These are phyloP conservation scores for Corniculantispora saksenae DNA, from an alignment of 2,329 filamentous ascomycete species.

Conservation along the genomic window DNA sequence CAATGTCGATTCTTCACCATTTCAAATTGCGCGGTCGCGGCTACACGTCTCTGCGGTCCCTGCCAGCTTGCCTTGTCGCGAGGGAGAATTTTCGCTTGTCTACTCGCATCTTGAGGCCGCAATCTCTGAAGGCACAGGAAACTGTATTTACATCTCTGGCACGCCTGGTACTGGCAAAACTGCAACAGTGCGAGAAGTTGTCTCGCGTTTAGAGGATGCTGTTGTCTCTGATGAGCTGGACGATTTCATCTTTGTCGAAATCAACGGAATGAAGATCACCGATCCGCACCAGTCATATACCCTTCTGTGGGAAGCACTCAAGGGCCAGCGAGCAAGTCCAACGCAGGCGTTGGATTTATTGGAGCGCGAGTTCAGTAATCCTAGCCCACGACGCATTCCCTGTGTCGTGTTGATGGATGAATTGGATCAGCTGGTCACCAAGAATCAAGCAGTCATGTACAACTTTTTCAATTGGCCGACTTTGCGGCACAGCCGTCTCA, in stretches of 20 bases:
- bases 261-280: conserved; percentile 99
- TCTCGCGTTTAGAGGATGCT: conserved; percentile 83
- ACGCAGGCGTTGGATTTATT: conserved; percentile 88
- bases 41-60: conserved; percentile 95
- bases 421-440: conserved; percentile 94
- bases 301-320: conserved; percentile 91
- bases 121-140: conserved; percentile 88
- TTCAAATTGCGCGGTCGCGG: conserved; percentile 83
- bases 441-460: conserved; percentile 99
- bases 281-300: conserved; percentile 97
- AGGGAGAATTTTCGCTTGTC: conserved; percentile 86
- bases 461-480: conserved; percentile 99
- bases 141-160: conserved; percentile 99
- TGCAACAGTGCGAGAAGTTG: conserved; percentile 92
- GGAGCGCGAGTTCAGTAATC: conserved; percentile 89
- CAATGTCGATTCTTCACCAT: conserved; percentile 78
- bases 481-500: conserved; percentile 84
- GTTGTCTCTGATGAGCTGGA: conserved; percentile 90
- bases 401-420: conserved; percentile 99
- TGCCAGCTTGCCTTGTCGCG: conserved; percentile 83
- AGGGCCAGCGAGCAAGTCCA: conserved; percentile 88
- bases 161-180: conserved; percentile 97
- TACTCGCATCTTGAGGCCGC: conserved; percentile 93
- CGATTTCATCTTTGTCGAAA: conserved; percentile 98
- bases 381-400: conserved; percentile 85